Evolutionary conservation across 148 eudicot genomes (phyloP).

Genomic region (Rhododendron molle): DNA sequence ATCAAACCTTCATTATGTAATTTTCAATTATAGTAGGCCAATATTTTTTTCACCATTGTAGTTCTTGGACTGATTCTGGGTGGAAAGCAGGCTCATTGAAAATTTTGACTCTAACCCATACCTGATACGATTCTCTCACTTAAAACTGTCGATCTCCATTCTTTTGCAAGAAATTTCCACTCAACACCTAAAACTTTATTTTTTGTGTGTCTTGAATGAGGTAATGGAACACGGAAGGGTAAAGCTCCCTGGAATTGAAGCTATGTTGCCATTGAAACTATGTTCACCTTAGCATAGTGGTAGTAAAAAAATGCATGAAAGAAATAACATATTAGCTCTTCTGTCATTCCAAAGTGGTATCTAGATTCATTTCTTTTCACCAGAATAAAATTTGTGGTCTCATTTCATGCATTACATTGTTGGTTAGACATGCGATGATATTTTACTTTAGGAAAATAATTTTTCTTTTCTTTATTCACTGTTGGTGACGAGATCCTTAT

Average conservation of each 20-base stretch:
- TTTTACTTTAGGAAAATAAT: neutral
- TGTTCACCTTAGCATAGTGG: neutral
- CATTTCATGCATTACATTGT: neutral
- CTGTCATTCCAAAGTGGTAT: neutral
- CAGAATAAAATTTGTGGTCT: neutral
- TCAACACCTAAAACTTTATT: neutral
- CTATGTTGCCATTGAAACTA: neutral
- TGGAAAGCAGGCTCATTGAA: neutral
- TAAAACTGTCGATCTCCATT: neutral
- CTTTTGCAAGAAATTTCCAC: neutral
- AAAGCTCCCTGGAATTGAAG: neutral
- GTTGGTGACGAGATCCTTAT: neutral
- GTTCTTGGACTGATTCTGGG: neutral
- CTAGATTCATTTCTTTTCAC: neutral
- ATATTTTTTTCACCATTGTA: neutral
- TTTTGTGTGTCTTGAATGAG: neutral
- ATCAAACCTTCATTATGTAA: neutral
- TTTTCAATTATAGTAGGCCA: neutral
- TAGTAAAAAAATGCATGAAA: neutral
- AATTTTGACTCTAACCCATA: neutral
- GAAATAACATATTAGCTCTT: neutral
- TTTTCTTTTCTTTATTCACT: neutral
- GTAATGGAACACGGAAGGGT: neutral
- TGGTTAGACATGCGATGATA: neutral
- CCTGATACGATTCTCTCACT: neutral